Conservation (phyloP, 495 filamentous ascomycete species). For the Penicillium nucicola region DNA sequence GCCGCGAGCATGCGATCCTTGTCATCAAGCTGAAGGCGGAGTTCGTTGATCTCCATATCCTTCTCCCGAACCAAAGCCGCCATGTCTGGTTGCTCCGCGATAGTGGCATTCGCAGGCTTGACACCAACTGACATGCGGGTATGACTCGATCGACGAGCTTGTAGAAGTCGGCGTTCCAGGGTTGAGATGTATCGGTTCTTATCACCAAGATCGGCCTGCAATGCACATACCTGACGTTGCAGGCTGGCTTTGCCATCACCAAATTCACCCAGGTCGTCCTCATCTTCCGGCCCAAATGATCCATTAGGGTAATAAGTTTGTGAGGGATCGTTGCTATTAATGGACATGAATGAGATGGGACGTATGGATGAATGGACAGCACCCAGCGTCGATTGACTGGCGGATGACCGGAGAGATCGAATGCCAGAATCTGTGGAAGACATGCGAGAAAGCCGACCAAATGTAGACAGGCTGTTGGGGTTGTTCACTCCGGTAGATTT, state of each 20-base stretch:
- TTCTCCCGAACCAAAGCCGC: conserved; percentile 75
- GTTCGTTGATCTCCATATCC: conserved; percentile 88
- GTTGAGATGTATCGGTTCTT: conserved; percentile 96
- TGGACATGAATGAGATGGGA: conserved; percentile 63
- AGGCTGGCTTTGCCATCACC: conserved; percentile 83
- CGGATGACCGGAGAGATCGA: conserved; percentile 67
- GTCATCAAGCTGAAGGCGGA: conserved; percentile 87
- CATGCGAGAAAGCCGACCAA: conserved; percentile 66
- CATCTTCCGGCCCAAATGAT: conserved; percentile 49
- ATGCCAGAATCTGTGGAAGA: conserved; percentile 48
- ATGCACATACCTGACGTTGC: conserved; percentile 74
- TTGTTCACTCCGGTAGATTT: conserved; percentile 91
- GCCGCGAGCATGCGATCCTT: conserved; percentile 93
- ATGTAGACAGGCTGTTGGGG: conserved; percentile 65
- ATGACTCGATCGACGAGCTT: conserved; percentile 88
- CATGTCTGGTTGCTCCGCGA: conserved; percentile 64
- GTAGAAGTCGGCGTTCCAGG: conserved; percentile 84
- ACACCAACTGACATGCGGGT: conserved; percentile 73
- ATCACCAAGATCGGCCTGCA: conserved; percentile 90
- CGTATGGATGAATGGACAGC: conserved; percentile 54
- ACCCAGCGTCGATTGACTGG: conserved; percentile 65
- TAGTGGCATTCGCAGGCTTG: conserved; percentile 53
- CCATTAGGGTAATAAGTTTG: conserved; percentile 32
- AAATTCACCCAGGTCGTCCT: conserved; percentile 79
- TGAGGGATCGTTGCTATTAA: conserved; percentile 40